These are phyloP conservation scores for Ophiosphaerella korrae DNA, from an alignment of 2,329 filamentous ascomycete species.

Conservation along the genomic window DNA sequence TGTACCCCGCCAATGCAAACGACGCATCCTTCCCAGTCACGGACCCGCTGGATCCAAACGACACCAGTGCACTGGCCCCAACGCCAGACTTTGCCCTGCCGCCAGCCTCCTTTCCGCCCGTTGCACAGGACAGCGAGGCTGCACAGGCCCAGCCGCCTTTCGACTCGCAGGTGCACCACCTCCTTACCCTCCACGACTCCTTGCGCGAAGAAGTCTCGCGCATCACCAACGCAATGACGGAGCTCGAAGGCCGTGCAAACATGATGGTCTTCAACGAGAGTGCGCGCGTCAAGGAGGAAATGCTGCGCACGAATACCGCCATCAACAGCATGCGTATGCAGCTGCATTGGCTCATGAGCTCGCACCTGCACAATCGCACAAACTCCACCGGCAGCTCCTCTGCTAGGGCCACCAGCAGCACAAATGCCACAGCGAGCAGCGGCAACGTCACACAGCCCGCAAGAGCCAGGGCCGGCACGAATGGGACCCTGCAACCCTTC, in stretches of 20 bases:
- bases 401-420: slow-evolving; percentile 28
- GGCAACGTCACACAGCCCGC: slow-evolving; percentile 34
- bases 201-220: slow-evolving; percentile 64
- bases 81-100: slow-evolving; percentile 43
- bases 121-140: slow-evolving; percentile 27
- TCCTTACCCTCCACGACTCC: slow-evolving; percentile 65
- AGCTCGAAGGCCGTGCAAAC: slow-evolving; percentile 64
- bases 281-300: slow-evolving; percentile 65
- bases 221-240: slow-evolving; percentile 59
- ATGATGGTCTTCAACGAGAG: slow-evolving; percentile 69
- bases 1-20: slow-evolving; percentile 43
- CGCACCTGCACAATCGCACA: slow-evolving; percentile 55
- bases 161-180: slow-evolving; percentile 59
- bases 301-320: slow-evolving; percentile 65
- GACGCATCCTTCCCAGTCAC: slow-evolving; percentile 39
- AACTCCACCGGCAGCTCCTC: slow-evolving; percentile 32
- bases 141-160: slow-evolving; percentile 45
- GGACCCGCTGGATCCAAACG: slow-evolving; percentile 41
- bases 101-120: slow-evolving; percentile 40
- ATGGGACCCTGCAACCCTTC: slow-evolving; percentile 34
- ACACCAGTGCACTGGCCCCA: slow-evolving; percentile 42
- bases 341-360: slow-evolving; percentile 66
- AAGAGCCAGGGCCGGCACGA: slow-evolving; percentile 25
- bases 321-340: slow-evolving; percentile 65
- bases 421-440: slow-evolving; percentile 24